These are phyloP conservation scores for Backusella macrospora DNA, from an alignment of 192 early-diverging fungal species.

Conservation along the genomic window DNA sequence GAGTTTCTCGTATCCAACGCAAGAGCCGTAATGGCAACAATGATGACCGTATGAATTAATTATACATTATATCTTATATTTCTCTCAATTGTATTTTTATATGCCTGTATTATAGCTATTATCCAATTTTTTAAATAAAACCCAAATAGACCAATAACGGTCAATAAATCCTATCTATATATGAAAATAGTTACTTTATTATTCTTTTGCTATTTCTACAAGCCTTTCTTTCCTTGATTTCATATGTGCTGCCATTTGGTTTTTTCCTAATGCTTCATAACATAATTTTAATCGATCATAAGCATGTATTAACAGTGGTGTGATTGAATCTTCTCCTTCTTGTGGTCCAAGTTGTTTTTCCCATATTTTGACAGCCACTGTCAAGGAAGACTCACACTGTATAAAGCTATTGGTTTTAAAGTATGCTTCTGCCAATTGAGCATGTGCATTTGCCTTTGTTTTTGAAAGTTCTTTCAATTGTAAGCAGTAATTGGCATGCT, in stretches of 20 bases:
- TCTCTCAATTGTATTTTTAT: too few relatives aligned
- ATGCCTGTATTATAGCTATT: too few relatives aligned
- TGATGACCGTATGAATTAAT: background rate
- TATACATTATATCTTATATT: background rate
- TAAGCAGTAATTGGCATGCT: background rate
- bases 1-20: background rate
- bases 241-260: slow-evolving; percentile 21
- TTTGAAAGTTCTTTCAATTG: background rate
- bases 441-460: slow-evolving; percentile 28
- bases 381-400: slow-evolving; percentile 20
- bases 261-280: slow-evolving; percentile 25
- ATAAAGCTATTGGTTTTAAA: slow-evolving; percentile 17
- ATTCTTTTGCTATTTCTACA: background rate
- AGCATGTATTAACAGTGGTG: background rate
- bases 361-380: slow-evolving; percentile 8
- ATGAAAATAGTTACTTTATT: background rate
- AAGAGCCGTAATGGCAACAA: background rate
- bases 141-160: too few relatives aligned
- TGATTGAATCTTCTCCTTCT: background rate
- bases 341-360: slow-evolving; percentile 19
- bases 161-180: too few relatives aligned
- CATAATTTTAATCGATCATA: slow-evolving; percentile 17
- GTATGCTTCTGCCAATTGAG: slow-evolving; percentile 25
- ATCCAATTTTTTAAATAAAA: too few relatives aligned
- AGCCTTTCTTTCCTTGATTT: slow-evolving; percentile 10